Percentiles rank a stretch among this genome's conserved stretches.
Evolutionary conservation across 768 basidiomycete genomes (phyloP).

Genomic region (Mycena polygramma): DNA sequence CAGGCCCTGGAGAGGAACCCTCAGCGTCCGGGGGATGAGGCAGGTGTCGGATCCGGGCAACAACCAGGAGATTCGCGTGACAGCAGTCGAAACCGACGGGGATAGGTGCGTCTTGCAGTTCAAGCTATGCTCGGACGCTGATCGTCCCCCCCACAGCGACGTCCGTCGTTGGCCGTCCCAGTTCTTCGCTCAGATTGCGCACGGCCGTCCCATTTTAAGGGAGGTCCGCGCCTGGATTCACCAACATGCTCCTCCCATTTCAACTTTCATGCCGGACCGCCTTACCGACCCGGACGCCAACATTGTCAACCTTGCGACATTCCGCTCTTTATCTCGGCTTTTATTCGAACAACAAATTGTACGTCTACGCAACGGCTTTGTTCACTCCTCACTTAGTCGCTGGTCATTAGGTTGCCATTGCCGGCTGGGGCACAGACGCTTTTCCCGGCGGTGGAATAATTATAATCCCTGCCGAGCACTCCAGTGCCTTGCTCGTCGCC

Average conservation of each 20-base stretch:
- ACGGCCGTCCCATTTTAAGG: slow-evolving; percentile 56
- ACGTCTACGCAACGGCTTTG: slow-evolving; percentile 39
- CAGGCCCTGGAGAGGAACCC: slow-evolving; percentile 69
- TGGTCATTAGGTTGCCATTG: slow-evolving; percentile 60
- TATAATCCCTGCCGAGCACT: slow-evolving; percentile 65
- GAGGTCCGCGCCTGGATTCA: slow-evolving; percentile 68
- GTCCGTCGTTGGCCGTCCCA: slow-evolving; percentile 69
- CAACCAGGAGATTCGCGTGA: slow-evolving; percentile 68
- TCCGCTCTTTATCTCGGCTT: slow-evolving; percentile 66
- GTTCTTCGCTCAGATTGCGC: slow-evolving; percentile 58
- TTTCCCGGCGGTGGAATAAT: slow-evolving; percentile 65
- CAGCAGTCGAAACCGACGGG: slow-evolving; percentile 79
- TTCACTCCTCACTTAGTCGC: slow-evolving; percentile 2
- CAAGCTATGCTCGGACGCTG: slow-evolving; percentile 37
- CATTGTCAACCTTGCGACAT: slow-evolving; percentile 65
- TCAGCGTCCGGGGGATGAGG: slow-evolving; percentile 65
- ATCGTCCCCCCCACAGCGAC: slow-evolving; percentile 50
- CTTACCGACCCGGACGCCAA: slow-evolving; percentile 63
- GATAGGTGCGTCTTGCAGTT: slow-evolving; percentile 65
- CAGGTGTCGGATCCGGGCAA: slow-evolving; percentile 57
- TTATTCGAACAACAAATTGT: slow-evolving; percentile 68
- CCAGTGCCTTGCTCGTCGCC: slow-evolving; percentile 64
- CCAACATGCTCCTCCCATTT: slow-evolving; percentile 60
- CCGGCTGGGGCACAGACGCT: slow-evolving; percentile 62
- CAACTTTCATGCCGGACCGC: slow-evolving; percentile 75